A percentile compares a stretch with the other conserved stretches of the same genome.
Conservation (phyloP, 129 eudicot genomes). For the Lactuca sativa region DNA sequence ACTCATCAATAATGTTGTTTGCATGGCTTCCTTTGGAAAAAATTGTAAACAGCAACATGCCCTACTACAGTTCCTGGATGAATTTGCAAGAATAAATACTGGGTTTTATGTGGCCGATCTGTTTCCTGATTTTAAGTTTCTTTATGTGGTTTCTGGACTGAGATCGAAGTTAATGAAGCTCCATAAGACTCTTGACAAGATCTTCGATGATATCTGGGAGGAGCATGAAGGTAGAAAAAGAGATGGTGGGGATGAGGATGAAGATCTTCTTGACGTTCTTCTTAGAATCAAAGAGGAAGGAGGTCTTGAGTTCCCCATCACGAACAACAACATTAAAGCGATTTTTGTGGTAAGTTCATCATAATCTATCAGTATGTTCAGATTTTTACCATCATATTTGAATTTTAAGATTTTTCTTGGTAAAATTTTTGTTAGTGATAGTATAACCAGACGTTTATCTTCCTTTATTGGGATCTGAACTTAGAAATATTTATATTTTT, state of each 20-base stretch:
- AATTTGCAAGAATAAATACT: not conserved
- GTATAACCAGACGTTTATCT: too few relatives aligned
- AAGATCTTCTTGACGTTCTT: constrained; percentile 27
- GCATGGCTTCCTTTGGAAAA: constrained; percentile 1
- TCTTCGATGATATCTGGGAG: constrained; percentile 5
- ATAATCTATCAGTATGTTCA: too few relatives aligned
- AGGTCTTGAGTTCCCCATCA: not conserved
- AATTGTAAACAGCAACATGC: constrained; percentile 17
- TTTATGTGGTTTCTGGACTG: constrained; percentile 11
- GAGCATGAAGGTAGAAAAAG: not conserved
- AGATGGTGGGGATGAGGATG: not conserved
- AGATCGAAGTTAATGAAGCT: constrained; percentile 24
- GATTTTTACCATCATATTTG: too few relatives aligned
- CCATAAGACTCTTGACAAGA: constrained; percentile 20
- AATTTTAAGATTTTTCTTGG: too few relatives aligned
- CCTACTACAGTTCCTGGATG: constrained; percentile 2
- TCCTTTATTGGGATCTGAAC: too few relatives aligned
- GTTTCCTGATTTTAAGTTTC: constrained; percentile 14
- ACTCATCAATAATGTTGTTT: constrained; percentile 6
- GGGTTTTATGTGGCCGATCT: constrained; percentile 25
- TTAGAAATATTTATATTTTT: too few relatives aligned
- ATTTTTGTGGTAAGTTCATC: not conserved
- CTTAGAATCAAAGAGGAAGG: constrained; percentile 15
- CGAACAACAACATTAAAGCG: not conserved
- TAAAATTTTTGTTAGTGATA: too few relatives aligned